These are phyloP conservation scores for Diversispora epigaea DNA, from an alignment of 192 early-diverging fungal genomes.

Conservation along the genomic window DNA sequence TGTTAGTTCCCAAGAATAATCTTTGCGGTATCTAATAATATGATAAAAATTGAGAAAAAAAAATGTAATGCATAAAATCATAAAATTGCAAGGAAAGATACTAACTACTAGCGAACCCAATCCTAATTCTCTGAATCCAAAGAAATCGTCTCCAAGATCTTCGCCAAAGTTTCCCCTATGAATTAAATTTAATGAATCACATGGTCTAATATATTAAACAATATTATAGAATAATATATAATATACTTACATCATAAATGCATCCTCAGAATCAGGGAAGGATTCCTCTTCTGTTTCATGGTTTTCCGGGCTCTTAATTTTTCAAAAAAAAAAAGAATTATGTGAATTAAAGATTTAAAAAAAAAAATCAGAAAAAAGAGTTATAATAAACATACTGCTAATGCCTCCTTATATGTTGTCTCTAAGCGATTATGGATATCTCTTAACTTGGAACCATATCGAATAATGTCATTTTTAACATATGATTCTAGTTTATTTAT, in stretches of 20 bases:
- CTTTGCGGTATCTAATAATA: conserved; percentile 43
- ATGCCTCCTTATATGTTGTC: conserved; percentile 67
- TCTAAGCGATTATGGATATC: conserved; percentile 79
- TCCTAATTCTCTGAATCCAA: conserved; percentile 87
- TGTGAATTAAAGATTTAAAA: too few species aligned
- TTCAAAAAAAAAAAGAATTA: too few species aligned
- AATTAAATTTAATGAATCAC: conserved; percentile 29
- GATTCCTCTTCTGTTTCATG: conserved; percentile 18
- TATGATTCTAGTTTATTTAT: conserved; percentile 74
- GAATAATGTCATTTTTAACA: conserved; percentile 75
- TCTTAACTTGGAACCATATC: conserved; percentile 65
- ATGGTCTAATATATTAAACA: not conserved
- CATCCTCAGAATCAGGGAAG: conserved; percentile 43
- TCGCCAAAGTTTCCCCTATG: conserved; percentile 62
- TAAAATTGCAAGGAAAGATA: too few species aligned
- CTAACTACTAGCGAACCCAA: conserved; percentile 44
- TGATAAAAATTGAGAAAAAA: conserved; percentile 45
- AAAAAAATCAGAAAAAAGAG: too few species aligned
- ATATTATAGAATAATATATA: not conserved
- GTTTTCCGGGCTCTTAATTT: not conserved
- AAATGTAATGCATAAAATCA: conserved; percentile 41
- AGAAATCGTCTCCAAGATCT: conserved; percentile 84
- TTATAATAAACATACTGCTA: conserved; percentile 37
- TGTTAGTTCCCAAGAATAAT: conserved; percentile 44
- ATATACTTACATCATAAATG: conserved; percentile 36